Base-by-base conservation (phyloP, 2,329 filamentous ascomycete species). In the Claviceps quebecensis region DNA sequence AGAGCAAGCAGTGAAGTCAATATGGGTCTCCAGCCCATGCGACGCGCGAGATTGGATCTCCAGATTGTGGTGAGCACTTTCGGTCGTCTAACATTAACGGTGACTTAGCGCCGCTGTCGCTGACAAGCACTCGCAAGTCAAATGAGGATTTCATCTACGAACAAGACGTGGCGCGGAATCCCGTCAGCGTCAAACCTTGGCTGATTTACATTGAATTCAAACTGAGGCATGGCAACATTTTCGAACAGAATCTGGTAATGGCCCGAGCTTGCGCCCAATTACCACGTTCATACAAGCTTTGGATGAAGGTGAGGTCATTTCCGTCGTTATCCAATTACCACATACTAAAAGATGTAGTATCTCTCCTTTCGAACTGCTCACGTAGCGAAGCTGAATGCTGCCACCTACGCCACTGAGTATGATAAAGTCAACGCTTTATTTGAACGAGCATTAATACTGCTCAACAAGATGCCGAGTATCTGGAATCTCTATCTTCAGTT, bases 401-500 rank as follows among this genome's bases (percentile, higher is more conserved):
- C 87, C 52, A 77, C 83, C 52, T 88, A 86, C 65, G 80, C 81
- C 49, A 72, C 78, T 53, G 90, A 98, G 63, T 97, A 85, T 69
- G 78, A 83, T 63, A 98, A 97, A 69, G 89, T 97, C 65, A 98
- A 98, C 66, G 78, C 87, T 50, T 80, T 97, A 41, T 98, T 95
- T 65, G 93, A 98, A 70, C 80, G 87, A 59, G 90, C 93, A 3
- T 72, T 98, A 49, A 87, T 96, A 53, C 76, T 98, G 41, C 78
- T 98, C 55, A 96, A 98, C 71, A 98, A 98, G 71, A 98, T 98
- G 93, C 93, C 94, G 23, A 80, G 82, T 58, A 93, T 98, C 64
- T 98, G 93, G 94, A 90, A 96, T 66, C 87, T 97, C 82, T 98
- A 96, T 65, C 81, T 98, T 55, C 78, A 78, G 47, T 97, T 98